Evolutionary conservation across 805 yeast genomes (phyloP), one percentile per base, ranked within the genome.

Genomic region (Spathaspora girioi): DNA sequence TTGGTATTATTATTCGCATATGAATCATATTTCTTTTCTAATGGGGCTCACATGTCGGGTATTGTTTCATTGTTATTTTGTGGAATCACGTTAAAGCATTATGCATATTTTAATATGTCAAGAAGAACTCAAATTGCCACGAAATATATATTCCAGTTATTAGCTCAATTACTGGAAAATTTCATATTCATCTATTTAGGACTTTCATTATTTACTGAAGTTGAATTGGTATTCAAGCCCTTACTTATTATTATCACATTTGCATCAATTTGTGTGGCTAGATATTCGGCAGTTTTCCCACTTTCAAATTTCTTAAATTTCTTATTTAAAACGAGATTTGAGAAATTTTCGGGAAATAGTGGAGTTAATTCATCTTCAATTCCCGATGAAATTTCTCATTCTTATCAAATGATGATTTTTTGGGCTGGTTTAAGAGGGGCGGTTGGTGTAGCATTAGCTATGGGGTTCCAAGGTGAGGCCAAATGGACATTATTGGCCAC

Each of bases 401-500:
- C 87, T 54, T 94, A 94, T 68, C 99, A 94, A 71, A 90, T 91
- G 89, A 94, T 94, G 99, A 90, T 93, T 47, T 94, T 94, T 67
- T 94, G 99, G 99, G 99, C 99, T 2, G 99, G 99, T 3, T 76
- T 94, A 51, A 79, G 99, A 64, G 99, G 99, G 53, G 99, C 99
- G 0, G 99, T 94, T 35, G 99, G 99, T 57, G 99, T 94, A 4
- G 99, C 99, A 0, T 79, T 94, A 62, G 99, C 99, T 0, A 90
- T 96, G 84, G 99, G 99, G 12, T 74, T 94, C 41, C 96, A 89
- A 69, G 99, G 98, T 54, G 97, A 93, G 63, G 84, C 89, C 50
- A 93, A 92, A 56, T 84, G 86, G 64, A 84, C 97, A 0, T 73
- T 94, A 49, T 71, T 93, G 49, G 99, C 99, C 2, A 96, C 99